Conservation (phyloP, 768 basidiomycete genomes). For the Collybiopsis confluens region DNA sequence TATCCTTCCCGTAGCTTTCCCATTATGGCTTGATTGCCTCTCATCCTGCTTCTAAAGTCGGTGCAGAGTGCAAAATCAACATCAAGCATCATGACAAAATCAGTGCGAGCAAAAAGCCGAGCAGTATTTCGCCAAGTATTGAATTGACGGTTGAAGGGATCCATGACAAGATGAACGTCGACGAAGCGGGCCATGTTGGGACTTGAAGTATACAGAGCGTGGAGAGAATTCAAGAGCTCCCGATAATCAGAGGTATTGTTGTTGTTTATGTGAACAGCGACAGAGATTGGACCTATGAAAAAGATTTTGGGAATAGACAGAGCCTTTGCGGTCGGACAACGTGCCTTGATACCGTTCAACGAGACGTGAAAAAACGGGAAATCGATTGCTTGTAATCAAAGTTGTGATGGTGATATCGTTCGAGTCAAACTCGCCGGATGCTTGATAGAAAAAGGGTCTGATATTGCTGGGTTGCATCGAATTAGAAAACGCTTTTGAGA, state of each 20-base stretch:
- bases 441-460: constrained; percentile 79
- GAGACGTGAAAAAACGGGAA: constrained; percentile 67
- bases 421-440: constrained; percentile 45
- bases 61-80: constrained; percentile 86
- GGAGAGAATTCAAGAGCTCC: constrained; percentile 56
- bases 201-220: constrained; percentile 62
- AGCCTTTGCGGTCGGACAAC: not conserved
- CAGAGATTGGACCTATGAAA: constrained; percentile 73
- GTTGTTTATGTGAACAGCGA: constrained; percentile 71
- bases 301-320: no score
- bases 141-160: constrained; percentile 78
- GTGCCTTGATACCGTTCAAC: constrained; percentile 74
- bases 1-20: constrained; percentile 51
- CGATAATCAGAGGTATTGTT: constrained; percentile 35
- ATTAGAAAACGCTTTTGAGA: constrained; percentile 67
- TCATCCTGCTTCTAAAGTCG: constrained; percentile 62
- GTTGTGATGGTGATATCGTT: constrained; percentile 85
- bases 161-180: constrained; percentile 84
- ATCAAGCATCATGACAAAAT: constrained; percentile 88
- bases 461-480: constrained; percentile 73
- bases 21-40: constrained; percentile 35
- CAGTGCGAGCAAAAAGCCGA: constrained; percentile 77
- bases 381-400: constrained; percentile 75
- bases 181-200: constrained; percentile 64
- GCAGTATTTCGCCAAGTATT: constrained; percentile 90